Evolutionary conservation across 176 grass and related monocot genomes (phyloP).

Genomic region (Coix lacrymajobi): DNA sequence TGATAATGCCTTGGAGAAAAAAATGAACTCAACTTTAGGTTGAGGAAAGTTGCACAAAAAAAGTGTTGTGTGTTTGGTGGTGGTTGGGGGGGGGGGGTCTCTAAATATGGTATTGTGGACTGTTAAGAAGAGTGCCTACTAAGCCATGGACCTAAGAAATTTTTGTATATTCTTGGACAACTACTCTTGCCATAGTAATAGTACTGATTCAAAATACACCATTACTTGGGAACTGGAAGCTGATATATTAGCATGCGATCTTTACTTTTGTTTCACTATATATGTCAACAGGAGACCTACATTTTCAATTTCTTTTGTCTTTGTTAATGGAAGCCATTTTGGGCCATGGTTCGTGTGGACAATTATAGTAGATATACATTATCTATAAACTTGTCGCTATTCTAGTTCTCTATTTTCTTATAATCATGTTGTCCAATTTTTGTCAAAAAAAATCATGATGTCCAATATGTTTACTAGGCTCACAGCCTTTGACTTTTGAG

Average conservation of each 20-base stretch:
- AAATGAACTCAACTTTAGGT: neutral
- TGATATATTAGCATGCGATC: neutral
- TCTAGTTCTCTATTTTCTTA: neutral
- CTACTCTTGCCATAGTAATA: neutral
- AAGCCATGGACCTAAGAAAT: neutral
- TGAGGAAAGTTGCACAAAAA: neutral
- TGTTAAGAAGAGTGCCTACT: neutral
- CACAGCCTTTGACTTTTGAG: neutral
- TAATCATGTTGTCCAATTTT: too few species aligned
- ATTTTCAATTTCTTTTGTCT: neutral
- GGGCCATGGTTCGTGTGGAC: neutral
- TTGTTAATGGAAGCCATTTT: neutral
- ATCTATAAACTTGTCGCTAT: neutral
- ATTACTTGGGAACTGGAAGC: neutral
- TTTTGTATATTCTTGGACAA: neutral
- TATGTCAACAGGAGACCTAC: neutral
- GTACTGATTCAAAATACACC: neutral
- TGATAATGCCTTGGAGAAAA: slow-evolving; percentile 7
- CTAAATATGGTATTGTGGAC: neutral
- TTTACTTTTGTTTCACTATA: neutral
- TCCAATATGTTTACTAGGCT: neutral
- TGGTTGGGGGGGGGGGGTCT: neutral
- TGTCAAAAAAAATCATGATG: too few species aligned
- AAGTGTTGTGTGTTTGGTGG: too few species aligned
- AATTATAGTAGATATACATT: neutral